Conservation (phyloP, 78 protist genomes). For the Dictyostelium capitatum region DNA sequence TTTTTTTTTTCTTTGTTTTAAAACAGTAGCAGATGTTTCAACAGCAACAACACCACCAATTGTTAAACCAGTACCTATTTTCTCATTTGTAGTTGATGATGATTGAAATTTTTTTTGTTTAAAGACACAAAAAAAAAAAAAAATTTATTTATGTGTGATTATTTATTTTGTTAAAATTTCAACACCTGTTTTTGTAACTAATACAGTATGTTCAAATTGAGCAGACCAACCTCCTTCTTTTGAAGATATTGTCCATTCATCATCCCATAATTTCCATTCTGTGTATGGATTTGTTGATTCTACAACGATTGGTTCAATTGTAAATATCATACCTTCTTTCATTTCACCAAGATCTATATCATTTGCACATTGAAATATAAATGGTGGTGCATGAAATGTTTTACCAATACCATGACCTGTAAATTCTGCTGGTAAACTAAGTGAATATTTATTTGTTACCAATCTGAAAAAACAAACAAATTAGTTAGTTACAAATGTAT, state of each 20-base stretch:
- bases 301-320: constrained; percentile 90
- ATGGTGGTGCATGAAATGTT: constrained; percentile 56
- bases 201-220: constrained; percentile 98
- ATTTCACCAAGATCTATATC: constrained; percentile 82
- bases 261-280: constrained; percentile 90
- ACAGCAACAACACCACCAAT: too few species aligned
- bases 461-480: not conserved
- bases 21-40: too few species aligned
- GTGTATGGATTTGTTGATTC: constrained; percentile 54
- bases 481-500: not conserved
- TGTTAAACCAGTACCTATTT: too few species aligned
- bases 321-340: constrained; percentile 95
- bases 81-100: too few species aligned
- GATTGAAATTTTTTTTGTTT: too few species aligned
- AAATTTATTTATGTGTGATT: too few species aligned
- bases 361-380: constrained; percentile 46
- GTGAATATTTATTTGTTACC: constrained; percentile 42
- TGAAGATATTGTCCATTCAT: constrained; percentile 96
- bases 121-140: too few species aligned
- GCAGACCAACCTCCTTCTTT: constrained; percentile 96
- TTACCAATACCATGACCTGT: constrained; percentile 84
- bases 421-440: constrained; percentile 40
- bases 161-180: constrained; percentile 89
- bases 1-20: too few species aligned
- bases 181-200: constrained; percentile 91